Percentiles rank a stretch among this genome's conserved stretches.
Conservation (phyloP, 441 rosid species). For the Bocquillonia castaneifolia region DNA sequence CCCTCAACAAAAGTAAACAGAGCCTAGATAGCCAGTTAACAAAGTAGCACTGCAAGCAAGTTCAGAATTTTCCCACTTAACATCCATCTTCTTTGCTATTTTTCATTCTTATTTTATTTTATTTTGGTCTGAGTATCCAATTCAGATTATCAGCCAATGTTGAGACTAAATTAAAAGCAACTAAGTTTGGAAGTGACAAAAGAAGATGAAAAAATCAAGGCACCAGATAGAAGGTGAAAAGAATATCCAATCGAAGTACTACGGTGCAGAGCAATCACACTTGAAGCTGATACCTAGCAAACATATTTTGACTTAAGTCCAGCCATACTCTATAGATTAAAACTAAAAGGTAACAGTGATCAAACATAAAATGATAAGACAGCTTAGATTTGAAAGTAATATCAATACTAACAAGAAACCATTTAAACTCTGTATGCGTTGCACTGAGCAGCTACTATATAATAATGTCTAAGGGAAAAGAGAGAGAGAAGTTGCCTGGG, state of each 20-base stretch:
- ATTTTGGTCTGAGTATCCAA: neutral
- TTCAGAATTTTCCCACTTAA: neutral
- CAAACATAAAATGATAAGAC: too few species aligned
- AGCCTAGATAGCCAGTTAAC: neutral
- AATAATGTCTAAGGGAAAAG: neutral
- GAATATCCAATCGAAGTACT: neutral
- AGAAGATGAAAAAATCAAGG: neutral
- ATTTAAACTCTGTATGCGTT: neutral
- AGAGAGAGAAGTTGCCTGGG: conserved; percentile 39
- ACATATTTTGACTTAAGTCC: neutral
- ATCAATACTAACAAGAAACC: neutral
- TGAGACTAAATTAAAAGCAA: neutral
- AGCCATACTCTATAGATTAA: too few species aligned
- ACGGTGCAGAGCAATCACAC: too few species aligned
- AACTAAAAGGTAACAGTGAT: too few species aligned
- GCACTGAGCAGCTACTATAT: neutral
- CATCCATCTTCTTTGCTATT: neutral
- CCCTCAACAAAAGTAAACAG: neutral
- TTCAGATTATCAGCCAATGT: neutral
- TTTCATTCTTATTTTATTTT: neutral
- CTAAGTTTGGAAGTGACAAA: neutral
- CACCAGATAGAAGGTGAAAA: neutral
- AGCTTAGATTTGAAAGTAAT: too few species aligned
- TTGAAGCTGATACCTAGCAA: neutral
- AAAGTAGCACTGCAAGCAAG: neutral